A percentile compares a stretch with the other conserved stretches of the same genome.
phyloP scores from a whole-genome alignment of 768 basidiomycete genomes.

The Lenzites betulinus region DNA sequence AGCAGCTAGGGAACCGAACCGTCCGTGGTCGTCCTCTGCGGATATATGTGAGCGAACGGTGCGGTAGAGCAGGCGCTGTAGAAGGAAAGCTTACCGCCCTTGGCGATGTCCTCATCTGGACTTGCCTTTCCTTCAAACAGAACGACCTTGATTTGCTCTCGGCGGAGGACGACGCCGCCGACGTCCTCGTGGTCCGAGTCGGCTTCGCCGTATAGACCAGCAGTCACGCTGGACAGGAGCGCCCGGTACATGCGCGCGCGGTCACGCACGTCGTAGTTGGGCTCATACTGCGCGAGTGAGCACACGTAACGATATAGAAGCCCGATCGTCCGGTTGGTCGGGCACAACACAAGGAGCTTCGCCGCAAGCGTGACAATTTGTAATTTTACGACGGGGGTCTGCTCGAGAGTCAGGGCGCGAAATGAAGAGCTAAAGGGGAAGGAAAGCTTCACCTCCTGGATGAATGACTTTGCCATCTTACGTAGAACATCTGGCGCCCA shows the following conservation, averaged over 20 bases:
- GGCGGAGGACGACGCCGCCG: slow-evolving; percentile 75
- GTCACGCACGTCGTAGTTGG: slow-evolving; percentile 88
- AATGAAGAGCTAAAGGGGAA: background rate
- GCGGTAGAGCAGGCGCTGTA: background rate
- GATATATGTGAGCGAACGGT: background rate
- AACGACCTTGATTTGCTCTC: slow-evolving; percentile 80
- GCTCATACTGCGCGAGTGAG: slow-evolving; percentile 84
- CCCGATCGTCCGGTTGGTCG: slow-evolving; percentile 49
- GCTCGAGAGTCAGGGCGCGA: background rate
- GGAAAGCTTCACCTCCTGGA: slow-evolving; percentile 56
- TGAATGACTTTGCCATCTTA: slow-evolving; percentile 72
- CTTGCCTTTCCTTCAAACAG: slow-evolving; percentile 75
- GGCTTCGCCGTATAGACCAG: slow-evolving; percentile 26
- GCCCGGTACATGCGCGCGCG: slow-evolving; percentile 78
- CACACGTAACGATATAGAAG: slow-evolving; percentile 75
- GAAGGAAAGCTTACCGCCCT: slow-evolving; percentile 3
- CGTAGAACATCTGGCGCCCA: slow-evolving; percentile 92
- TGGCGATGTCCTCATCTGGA: slow-evolving; percentile 37
- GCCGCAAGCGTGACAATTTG: slow-evolving; percentile 85
- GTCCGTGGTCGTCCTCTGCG: slow-evolving; percentile 41
- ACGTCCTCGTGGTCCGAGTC: slow-evolving; percentile 41
- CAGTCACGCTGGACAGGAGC: slow-evolving; percentile 58
- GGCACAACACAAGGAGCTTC: slow-evolving; percentile 74
- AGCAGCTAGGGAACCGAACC: slow-evolving; percentile 67
- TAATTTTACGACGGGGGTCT: slow-evolving; percentile 73